A percentile compares a stretch with the other conserved stretches of the same genome.
Conservation (phyloP, 441 rosid genomes). For the Dalechampia spathulata region DNA sequence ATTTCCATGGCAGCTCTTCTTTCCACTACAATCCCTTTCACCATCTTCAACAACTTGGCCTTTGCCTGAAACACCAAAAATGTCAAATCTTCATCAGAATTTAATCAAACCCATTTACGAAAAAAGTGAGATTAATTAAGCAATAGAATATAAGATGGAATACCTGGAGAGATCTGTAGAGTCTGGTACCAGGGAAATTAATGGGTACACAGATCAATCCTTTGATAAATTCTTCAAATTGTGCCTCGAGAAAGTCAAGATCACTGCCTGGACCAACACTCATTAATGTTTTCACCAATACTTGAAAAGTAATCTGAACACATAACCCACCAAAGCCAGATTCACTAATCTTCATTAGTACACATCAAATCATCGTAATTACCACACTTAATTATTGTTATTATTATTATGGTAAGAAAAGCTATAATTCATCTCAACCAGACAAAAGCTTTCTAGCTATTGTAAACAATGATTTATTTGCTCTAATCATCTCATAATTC, state of each 20-base stretch:
- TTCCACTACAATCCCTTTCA: slow-evolving; percentile 41
- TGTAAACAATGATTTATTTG: no score
- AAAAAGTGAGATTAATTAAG: no score
- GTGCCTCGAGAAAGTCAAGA: slow-evolving; percentile 48
- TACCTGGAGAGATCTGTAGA: slow-evolving; percentile 69
- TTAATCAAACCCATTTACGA: not conserved
- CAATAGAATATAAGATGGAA: no score
- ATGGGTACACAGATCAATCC: slow-evolving; percentile 87
- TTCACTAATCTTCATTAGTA: not conserved
- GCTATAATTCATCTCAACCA: no score
- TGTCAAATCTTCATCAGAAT: not conserved
- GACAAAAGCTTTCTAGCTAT: no score
- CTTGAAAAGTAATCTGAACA: slow-evolving; percentile 66
- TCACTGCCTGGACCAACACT: slow-evolving; percentile 69
- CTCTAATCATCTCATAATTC: no score
- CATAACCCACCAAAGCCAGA: not conserved
- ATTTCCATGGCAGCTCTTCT: slow-evolving; percentile 27
- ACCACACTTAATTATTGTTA: no score
- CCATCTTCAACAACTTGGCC: slow-evolving; percentile 60
- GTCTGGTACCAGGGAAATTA: slow-evolving; percentile 76
- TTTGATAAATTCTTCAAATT: slow-evolving; percentile 62
- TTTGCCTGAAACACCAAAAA: slow-evolving; percentile 53
- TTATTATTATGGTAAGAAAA: no score
- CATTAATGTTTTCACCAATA: slow-evolving; percentile 72
- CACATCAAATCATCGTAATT: no score